phyloP scores from a whole-genome alignment of 805 yeast genomes.

The Kodamaea jinghongensis region DNA sequence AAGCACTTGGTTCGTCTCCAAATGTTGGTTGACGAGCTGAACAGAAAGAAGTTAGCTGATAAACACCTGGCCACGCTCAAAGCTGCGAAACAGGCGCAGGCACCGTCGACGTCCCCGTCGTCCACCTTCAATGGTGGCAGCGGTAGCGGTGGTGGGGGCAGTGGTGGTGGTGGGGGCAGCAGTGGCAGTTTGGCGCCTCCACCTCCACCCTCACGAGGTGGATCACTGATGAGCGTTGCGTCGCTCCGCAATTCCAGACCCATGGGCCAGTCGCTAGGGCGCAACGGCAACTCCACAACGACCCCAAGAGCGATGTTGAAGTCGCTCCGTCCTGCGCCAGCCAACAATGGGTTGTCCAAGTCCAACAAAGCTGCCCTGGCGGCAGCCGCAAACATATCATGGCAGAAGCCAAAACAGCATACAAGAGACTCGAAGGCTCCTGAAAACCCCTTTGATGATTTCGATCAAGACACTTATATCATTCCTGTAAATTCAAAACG shows the following conservation, averaged over 20 bases:
- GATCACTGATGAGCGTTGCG: conserved; percentile 17
- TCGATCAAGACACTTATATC: conserved; percentile 32
- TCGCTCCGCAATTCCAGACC: conserved; percentile 15
- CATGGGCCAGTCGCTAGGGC: conserved; percentile 3
- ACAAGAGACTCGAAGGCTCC: conserved; percentile 6
- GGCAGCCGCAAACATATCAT: conserved; percentile 31
- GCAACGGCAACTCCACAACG: conserved; percentile 10
- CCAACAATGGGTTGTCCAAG: conserved; percentile 10
- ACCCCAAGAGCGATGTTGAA: conserved; percentile 29
- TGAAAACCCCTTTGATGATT: conserved; percentile 33
- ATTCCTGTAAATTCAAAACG: neutral
- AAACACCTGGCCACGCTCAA: conserved; percentile 15
- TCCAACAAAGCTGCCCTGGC: conserved; percentile 18
- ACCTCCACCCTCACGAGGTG: conserved; percentile 3
- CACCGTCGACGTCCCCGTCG: neutral
- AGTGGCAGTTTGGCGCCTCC: neutral
- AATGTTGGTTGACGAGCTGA: conserved; percentile 37
- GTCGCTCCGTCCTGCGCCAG: conserved; percentile 23
- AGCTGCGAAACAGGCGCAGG: conserved; percentile 7
- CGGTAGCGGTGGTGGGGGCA: conserved; percentile 6
- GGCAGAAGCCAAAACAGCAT: conserved; percentile 22
- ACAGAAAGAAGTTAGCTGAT: conserved; percentile 18
- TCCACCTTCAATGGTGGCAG: neutral
- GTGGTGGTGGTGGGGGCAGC: conserved; percentile 7
- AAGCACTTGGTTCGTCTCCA: conserved; percentile 42